Conservation (phyloP, 768 basidiomycete species). For the Phaeotremella fagi region DNA sequence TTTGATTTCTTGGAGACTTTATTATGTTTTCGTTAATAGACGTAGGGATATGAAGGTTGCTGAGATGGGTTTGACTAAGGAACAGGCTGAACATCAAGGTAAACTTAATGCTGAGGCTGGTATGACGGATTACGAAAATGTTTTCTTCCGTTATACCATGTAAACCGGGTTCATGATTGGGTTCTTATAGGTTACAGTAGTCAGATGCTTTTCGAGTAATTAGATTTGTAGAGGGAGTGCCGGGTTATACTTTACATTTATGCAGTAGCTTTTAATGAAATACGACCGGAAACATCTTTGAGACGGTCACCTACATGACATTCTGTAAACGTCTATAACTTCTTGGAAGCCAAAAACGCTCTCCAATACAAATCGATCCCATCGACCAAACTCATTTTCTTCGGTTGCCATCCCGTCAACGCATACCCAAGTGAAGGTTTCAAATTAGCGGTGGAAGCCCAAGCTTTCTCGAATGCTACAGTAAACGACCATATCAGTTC, state of each 20-base stretch:
- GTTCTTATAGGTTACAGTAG: too few relatives aligned
- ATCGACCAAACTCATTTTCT: conserved; percentile 52
- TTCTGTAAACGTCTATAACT: neutral
- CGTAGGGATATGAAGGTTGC: neutral
- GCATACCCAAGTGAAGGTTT: conserved; percentile 46
- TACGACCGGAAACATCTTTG: too few relatives aligned
- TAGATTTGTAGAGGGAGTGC: too few relatives aligned
- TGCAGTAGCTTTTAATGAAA: too few relatives aligned
- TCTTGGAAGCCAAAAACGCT: conserved; percentile 14
- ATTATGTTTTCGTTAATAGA: conserved; percentile 4
- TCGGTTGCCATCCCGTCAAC: conserved; percentile 53
- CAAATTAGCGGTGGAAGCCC: conserved; percentile 49
- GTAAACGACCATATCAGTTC: too few relatives aligned
- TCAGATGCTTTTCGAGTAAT: too few relatives aligned
- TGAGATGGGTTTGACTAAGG: neutral
- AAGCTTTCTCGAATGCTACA: conserved; percentile 50
- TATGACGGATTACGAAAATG: conserved; percentile 8
- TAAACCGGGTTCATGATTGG: too few relatives aligned
- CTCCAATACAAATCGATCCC: conserved; percentile 51
- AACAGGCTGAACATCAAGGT: conserved; percentile 5
- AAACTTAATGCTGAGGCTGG: conserved; percentile 4
- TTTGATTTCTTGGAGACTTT: conserved; percentile 8
- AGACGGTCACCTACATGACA: too few relatives aligned
- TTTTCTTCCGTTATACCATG: conserved; percentile 4
- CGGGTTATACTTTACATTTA: too few relatives aligned